These are phyloP conservation scores for Tagetes patula DNA, from an alignment of 129 eudicot genomes.

Conservation along the genomic window DNA sequence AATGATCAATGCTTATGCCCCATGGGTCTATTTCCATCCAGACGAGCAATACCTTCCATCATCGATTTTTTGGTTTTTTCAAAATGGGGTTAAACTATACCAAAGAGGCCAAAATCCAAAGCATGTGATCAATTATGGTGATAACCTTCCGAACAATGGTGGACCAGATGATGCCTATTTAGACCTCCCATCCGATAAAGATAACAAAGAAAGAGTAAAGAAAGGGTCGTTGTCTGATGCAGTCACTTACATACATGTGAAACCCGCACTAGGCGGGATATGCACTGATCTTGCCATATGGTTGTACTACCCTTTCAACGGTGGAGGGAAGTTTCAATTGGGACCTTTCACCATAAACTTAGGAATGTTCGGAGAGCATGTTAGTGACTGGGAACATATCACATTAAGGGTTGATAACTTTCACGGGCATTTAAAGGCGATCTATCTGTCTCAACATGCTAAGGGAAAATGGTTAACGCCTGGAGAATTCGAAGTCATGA, in stretches of 20 bases:
- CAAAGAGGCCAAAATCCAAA: slow-evolving; percentile 4
- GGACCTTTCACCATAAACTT: slow-evolving; percentile 32
- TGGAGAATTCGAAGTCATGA: slow-evolving; percentile 13
- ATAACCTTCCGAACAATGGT: slow-evolving; percentile 36
- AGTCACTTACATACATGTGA: slow-evolving; percentile 34
- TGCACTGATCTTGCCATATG: slow-evolving; percentile 45
- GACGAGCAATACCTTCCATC: slow-evolving; percentile 45
- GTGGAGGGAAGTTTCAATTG: slow-evolving; percentile 35
- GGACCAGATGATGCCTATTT: slow-evolving; percentile 33
- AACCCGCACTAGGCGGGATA: slow-evolving; percentile 31
- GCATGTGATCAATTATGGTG: slow-evolving; percentile 22
- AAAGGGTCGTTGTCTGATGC: slow-evolving; percentile 29
- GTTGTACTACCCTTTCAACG: slow-evolving; percentile 55
- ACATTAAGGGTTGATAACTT: slow-evolving; percentile 44
- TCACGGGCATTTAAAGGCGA: slow-evolving; percentile 25
- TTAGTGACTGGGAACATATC: slow-evolving; percentile 52
- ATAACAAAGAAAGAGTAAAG: slow-evolving; percentile 29
- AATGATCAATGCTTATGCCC: slow-evolving; percentile 34
- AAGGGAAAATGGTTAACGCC: slow-evolving; percentile 40
- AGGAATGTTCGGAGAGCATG: slow-evolving; percentile 43
- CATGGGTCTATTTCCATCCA: slow-evolving; percentile 39
- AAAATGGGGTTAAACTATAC: slow-evolving; percentile 35
- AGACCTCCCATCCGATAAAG: slow-evolving; percentile 38
- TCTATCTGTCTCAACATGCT: slow-evolving; percentile 39
- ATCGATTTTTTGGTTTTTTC: slow-evolving; percentile 41